A percentile compares a stretch with the other conserved stretches of the same genome.
phyloP scores from a whole-genome alignment of 148 eudicot genomes.

The Limonium bicolor region DNA sequence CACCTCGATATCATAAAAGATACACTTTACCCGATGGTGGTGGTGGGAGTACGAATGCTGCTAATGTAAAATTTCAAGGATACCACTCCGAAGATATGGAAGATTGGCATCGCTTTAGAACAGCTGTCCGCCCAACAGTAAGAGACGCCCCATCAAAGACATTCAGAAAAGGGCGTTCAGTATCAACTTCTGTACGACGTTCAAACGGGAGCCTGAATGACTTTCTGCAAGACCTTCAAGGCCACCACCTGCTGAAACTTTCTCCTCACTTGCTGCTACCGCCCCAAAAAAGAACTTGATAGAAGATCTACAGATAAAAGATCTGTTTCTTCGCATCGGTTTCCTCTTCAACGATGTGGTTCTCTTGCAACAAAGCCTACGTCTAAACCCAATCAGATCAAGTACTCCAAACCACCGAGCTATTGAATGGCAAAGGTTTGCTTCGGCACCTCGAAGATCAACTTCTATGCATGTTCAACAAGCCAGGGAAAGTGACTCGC shows the following conservation, averaged over 20 bases:
- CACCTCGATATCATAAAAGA: slow-evolving; percentile 77
- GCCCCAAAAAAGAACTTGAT: slow-evolving; percentile 28
- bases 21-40: slow-evolving; percentile 87
- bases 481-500: slow-evolving; percentile 28
- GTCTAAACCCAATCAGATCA: slow-evolving; percentile 26
- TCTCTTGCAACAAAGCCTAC: slow-evolving; percentile 24
- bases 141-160: slow-evolving; percentile 28
- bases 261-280: slow-evolving; percentile 30
- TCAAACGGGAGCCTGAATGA: too few relatives aligned
- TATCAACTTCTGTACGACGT: slow-evolving; percentile 62
- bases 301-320: slow-evolving; percentile 1
- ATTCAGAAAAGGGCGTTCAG: slow-evolving; percentile 50
- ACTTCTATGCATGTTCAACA: slow-evolving; percentile 56
- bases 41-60: slow-evolving; percentile 20
- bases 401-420: slow-evolving; percentile 51
- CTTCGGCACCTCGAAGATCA: slow-evolving; percentile 47
- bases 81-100: slow-evolving; percentile 54
- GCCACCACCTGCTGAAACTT: slow-evolving; percentile 33
- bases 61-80: slow-evolving; percentile 33
- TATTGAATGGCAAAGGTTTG: too few relatives aligned
- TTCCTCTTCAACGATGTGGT: slow-evolving; percentile 1
- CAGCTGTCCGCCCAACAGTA: slow-evolving; percentile 60
- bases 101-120: slow-evolving; percentile 59
- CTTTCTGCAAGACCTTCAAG: slow-evolving; percentile 26
- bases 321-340: slow-evolving; percentile 1